Percentiles rank a stretch among this genome's conserved stretches.
Conservation (phyloP, 768 basidiomycete genomes). For the Paxillus involutus region DNA sequence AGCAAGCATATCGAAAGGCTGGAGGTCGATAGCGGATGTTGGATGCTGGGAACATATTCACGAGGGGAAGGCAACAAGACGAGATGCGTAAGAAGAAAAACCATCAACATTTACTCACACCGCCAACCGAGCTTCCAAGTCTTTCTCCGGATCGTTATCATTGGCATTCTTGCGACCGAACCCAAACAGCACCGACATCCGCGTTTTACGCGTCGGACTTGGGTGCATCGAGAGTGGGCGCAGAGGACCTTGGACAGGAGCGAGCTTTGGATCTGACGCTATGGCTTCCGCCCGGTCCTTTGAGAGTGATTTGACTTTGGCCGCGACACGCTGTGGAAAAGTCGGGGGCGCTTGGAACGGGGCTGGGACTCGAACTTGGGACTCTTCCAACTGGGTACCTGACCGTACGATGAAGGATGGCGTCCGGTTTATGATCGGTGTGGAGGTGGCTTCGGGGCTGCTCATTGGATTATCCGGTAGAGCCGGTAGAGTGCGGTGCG, state of each 20-base stretch:
- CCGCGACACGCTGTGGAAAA: slow-evolving; percentile 9
- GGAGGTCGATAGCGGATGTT: no score
- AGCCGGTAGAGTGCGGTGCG: neutral
- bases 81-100: neutral
- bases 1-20: neutral
- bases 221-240: slow-evolving; percentile 27
- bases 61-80: neutral
- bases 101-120: neutral
- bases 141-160: neutral
- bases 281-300: slow-evolving; percentile 26
- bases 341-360: neutral
- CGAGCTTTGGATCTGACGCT: slow-evolving; percentile 30
- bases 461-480: slow-evolving; percentile 1
- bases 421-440: slow-evolving; percentile 11
- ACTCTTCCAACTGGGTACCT: neutral
- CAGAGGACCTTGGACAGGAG: slow-evolving; percentile 31
- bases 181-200: slow-evolving; percentile 19
- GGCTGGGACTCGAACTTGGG: neutral
- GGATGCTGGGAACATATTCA: no score
- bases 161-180: slow-evolving; percentile 12
- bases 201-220: slow-evolving; percentile 14
- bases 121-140: slow-evolving; percentile 1
- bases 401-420: slow-evolving; percentile 14
- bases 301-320: slow-evolving; percentile 21
- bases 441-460: slow-evolving; percentile 12